phyloP scores from a whole-genome alignment of 441 rosid species.

The Pelargonium myrrhifolium region DNA sequence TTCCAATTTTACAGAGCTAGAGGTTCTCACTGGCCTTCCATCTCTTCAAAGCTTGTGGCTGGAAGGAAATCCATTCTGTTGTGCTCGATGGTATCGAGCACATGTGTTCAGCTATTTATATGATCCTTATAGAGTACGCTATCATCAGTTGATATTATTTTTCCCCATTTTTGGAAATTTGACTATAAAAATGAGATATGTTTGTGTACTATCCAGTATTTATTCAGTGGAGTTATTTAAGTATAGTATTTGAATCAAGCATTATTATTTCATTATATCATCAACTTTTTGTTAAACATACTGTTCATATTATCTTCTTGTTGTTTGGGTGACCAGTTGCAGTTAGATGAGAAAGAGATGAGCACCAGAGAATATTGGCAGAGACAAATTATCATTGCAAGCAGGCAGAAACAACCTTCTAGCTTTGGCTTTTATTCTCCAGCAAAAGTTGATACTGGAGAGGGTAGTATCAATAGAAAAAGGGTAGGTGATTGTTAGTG shows the following conservation, averaged over 20 bases:
- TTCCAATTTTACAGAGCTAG: constrained; percentile 79
- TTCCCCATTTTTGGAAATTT: constrained; percentile 1
- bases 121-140: constrained; percentile 55
- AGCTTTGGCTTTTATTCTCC: constrained; percentile 81
- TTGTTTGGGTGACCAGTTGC: constrained; percentile 48
- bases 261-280: background rate
- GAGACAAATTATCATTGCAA: constrained; percentile 73
- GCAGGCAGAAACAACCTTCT: constrained; percentile 74
- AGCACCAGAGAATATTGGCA: constrained; percentile 82
- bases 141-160: constrained; percentile 13
- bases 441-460: constrained; percentile 58
- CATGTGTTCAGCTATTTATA: constrained; percentile 74
- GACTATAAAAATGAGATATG: too few relatives aligned
- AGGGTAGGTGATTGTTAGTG: constrained; percentile 44
- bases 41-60: constrained; percentile 65
- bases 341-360: constrained; percentile 65
- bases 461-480: constrained; percentile 42
- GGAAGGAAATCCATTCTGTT: constrained; percentile 93
- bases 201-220: background rate
- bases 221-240: constrained; percentile 13
- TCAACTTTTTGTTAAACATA: constrained; percentile 1
- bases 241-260: constrained; percentile 2
- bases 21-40: constrained; percentile 56
- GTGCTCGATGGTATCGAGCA: constrained; percentile 82
- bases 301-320: constrained; percentile 12